A percentile compares a stretch with the other conserved stretches of the same genome.
phyloP scores from a whole-genome alignment of 2,329 filamentous ascomycete genomes.

The Beauveria sp. region DNA sequence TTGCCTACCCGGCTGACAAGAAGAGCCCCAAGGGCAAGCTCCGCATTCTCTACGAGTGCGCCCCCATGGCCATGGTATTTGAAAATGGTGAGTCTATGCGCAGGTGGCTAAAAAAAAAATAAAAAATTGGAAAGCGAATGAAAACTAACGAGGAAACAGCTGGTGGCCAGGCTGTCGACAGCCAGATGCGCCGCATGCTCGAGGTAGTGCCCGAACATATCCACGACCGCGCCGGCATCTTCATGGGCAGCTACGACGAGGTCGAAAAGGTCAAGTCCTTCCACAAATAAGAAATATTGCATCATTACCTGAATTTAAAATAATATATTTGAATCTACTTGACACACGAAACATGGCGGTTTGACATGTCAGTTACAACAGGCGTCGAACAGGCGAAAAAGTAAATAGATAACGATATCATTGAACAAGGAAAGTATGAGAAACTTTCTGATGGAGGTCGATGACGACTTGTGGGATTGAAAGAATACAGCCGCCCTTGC shows the following conservation, averaged over 20 bases:
- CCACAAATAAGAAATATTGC: conserved; percentile 35
- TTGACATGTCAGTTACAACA: not conserved
- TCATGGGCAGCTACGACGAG: conserved; percentile 90
- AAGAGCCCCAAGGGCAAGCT: conserved; percentile 99
- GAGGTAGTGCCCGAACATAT: conserved; percentile 85
- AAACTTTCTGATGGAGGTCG: too few relatives aligned
- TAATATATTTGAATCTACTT: not conserved
- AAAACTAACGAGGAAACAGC: conserved; percentile 41
- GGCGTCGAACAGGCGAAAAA: not conserved
- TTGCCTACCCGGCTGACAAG: conserved; percentile 95
- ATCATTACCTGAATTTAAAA: not conserved
- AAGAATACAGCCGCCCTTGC: too few relatives aligned
- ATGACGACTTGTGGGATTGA: too few relatives aligned
- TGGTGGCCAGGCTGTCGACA: conserved; percentile 86
- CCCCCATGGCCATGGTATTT: conserved; percentile 97
- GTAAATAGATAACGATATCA: too few relatives aligned
- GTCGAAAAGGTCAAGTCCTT: conserved; percentile 89
- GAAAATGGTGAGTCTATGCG: conserved; percentile 70
- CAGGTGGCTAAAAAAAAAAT: too few relatives aligned
- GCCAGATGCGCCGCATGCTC: conserved; percentile 85
- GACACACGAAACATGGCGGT: not conserved
- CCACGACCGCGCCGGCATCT: conserved; percentile 92
- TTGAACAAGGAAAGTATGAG: too few relatives aligned
- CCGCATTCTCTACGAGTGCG: conserved; percentile 94
- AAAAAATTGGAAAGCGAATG: not conserved